Percentiles rank a stretch among this genome's conserved stretches.
Conservation (phyloP, 495 filamentous ascomycete species). For the Tirmania nivea region DNA sequence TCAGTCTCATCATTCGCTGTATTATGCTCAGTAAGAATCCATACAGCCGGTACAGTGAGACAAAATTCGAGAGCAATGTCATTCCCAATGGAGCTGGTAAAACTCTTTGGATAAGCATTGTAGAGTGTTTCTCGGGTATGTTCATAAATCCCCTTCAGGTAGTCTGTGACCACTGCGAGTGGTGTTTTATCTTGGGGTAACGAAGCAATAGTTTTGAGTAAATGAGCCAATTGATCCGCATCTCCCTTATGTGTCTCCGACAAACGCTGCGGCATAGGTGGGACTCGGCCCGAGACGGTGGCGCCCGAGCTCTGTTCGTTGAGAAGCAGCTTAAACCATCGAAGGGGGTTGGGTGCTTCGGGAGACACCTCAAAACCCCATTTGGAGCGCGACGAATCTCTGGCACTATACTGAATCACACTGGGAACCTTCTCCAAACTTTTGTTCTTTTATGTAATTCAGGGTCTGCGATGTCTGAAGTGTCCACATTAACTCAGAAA, state of each 20-base stretch:
- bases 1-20: background rate
- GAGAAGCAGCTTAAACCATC: slow-evolving; percentile 24
- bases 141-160: slow-evolving; percentile 24
- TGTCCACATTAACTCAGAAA: background rate
- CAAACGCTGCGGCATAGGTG: background rate
- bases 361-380: slow-evolving; percentile 26
- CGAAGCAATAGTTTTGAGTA: background rate
- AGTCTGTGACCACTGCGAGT: slow-evolving; percentile 24
- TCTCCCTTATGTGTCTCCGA: background rate
- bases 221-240: background rate
- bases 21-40: background rate
- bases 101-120: slow-evolving; percentile 11
- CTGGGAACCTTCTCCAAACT: background rate
- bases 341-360: slow-evolving; percentile 8
- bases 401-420: background rate
- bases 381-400: slow-evolving; percentile 1
- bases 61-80: slow-evolving; percentile 21
- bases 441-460: background rate
- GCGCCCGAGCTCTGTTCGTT: slow-evolving; percentile 3
- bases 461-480: background rate
- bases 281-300: background rate
- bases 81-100: slow-evolving; percentile 19
- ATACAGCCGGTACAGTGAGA: slow-evolving; percentile 30
- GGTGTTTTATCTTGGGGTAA: slow-evolving; percentile 4
- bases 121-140: slow-evolving; percentile 24